Evolutionary conservation across 768 basidiomycete genomes (phyloP).

Genomic region (Termitomyces sp.): DNA sequence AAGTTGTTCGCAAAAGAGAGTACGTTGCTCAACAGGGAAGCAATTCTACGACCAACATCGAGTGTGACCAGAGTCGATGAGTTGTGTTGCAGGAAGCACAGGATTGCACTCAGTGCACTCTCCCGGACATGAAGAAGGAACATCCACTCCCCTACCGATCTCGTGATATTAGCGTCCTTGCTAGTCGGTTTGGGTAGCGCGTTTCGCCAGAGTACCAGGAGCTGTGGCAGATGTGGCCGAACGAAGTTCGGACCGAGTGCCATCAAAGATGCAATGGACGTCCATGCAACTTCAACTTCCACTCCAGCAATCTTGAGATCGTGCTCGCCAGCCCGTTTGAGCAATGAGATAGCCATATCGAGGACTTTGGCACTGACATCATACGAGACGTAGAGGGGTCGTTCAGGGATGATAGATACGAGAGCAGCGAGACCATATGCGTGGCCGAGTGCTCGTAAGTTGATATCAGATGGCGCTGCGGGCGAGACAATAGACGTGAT

Average conservation of each 20-base stretch:
- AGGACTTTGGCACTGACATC: constrained; percentile 89
- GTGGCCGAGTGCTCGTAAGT: constrained; percentile 73
- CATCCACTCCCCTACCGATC: constrained; percentile 77
- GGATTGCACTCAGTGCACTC: constrained; percentile 81
- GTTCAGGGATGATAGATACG: constrained; percentile 77
- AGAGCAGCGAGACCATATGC: constrained; percentile 87
- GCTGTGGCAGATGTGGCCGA: constrained; percentile 85
- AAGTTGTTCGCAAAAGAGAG: constrained; percentile 88
- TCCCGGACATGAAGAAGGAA: constrained; percentile 91
- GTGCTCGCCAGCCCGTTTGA: constrained; percentile 90
- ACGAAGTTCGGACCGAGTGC: constrained; percentile 91
- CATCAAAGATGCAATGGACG: constrained; percentile 84
- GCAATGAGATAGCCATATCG: constrained; percentile 82
- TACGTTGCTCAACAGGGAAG: constrained; percentile 82
- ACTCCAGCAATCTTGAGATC: constrained; percentile 75
- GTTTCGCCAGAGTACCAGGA: constrained; percentile 95
- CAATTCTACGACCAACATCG: constrained; percentile 85
- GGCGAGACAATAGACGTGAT: constrained; percentile 68
- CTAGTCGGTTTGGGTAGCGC: constrained; percentile 91
- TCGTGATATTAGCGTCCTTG: constrained; percentile 67
- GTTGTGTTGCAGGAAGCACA: constrained; percentile 85
- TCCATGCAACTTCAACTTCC: constrained; percentile 95
- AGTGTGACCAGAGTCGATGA: constrained; percentile 70
- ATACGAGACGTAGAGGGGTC: constrained; percentile 91
- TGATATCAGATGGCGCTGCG: constrained; percentile 63